These are phyloP conservation scores for Cryptosporidium viatorum DNA, from an alignment of 169 alveolate genomes.

Conservation along the genomic window DNA sequence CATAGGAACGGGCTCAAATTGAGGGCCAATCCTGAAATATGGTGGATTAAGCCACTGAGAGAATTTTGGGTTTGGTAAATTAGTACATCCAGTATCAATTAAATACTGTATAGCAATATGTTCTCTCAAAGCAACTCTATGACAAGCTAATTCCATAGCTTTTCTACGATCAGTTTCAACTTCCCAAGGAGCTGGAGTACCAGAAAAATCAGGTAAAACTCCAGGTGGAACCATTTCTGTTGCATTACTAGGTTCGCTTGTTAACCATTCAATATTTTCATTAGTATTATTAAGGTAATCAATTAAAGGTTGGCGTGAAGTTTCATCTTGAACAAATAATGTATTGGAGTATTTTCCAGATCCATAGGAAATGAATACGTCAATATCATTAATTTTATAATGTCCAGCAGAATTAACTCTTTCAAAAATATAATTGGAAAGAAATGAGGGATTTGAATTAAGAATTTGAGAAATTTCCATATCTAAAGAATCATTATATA, in stretches of 20 bases:
- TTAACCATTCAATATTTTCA: constrained; percentile 68
- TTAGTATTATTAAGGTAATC: constrained; percentile 66
- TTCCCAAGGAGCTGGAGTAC: constrained; percentile 75
- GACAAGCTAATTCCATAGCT: constrained; percentile 75
- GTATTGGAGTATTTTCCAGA: constrained; percentile 29
- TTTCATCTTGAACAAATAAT: constrained; percentile 55
- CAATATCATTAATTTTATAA: constrained; percentile 54
- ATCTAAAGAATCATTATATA: constrained; percentile 53
- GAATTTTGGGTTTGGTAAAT: constrained; percentile 54
- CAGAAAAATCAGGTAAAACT: constrained; percentile 60
- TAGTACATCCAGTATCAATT: constrained; percentile 65
- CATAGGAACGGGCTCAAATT: constrained; percentile 74
- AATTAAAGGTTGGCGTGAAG: constrained; percentile 69
- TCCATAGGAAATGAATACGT: constrained; percentile 38
- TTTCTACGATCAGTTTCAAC: constrained; percentile 73
- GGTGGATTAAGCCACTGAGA: constrained; percentile 74
- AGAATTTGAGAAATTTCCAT: constrained; percentile 49
- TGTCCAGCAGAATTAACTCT: constrained; percentile 27
- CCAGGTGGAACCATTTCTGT: constrained; percentile 69
- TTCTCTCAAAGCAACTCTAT: constrained; percentile 69
- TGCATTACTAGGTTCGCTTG: constrained; percentile 65
- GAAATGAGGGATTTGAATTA: constrained; percentile 26
- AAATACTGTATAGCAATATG: constrained; percentile 69
- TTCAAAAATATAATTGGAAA: constrained; percentile 32
- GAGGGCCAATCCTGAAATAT: constrained; percentile 59